Conservation (phyloP, 2,329 filamentous ascomycete species). For the Colletotrichum salicis region DNA sequence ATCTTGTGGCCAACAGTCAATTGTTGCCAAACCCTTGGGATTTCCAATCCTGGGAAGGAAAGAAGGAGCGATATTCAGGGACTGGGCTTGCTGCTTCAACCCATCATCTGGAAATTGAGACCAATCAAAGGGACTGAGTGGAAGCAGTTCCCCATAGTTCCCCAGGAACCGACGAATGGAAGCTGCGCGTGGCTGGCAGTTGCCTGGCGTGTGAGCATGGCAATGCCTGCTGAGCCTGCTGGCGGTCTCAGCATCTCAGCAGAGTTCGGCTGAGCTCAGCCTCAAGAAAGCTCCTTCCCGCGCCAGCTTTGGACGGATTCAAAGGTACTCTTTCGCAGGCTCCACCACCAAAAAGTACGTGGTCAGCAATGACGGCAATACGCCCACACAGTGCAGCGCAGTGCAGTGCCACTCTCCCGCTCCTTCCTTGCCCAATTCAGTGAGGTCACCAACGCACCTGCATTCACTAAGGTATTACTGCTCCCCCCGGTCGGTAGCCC, state of each 20-base stretch:
- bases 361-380: neutral
- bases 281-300: neutral
- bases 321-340: neutral
- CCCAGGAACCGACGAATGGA: neutral
- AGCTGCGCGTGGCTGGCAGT: constrained; percentile 4
- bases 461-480: neutral
- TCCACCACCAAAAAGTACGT: neutral
- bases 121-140: neutral
- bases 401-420: neutral
- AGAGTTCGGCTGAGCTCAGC: constrained; percentile 18
- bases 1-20: neutral
- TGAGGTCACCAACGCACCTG: constrained; percentile 22
- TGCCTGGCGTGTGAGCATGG: neutral
- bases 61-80: neutral
- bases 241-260: neutral
- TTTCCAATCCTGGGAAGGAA: neutral
- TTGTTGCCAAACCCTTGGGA: neutral
- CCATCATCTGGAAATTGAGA: neutral
- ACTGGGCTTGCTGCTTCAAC: neutral
- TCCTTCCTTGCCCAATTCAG: constrained; percentile 11
- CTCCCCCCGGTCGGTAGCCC: constrained; percentile 1
- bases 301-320: neutral
- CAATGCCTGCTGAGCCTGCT: constrained; percentile 4
- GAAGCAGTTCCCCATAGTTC: constrained; percentile 14
- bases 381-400: constrained; percentile 3